Percentiles rank a stretch among this genome's conserved stretches.
These are phyloP conservation scores for Cyclocybe cylindracea DNA, from an alignment of 768 basidiomycete species.

Conservation along the genomic window DNA sequence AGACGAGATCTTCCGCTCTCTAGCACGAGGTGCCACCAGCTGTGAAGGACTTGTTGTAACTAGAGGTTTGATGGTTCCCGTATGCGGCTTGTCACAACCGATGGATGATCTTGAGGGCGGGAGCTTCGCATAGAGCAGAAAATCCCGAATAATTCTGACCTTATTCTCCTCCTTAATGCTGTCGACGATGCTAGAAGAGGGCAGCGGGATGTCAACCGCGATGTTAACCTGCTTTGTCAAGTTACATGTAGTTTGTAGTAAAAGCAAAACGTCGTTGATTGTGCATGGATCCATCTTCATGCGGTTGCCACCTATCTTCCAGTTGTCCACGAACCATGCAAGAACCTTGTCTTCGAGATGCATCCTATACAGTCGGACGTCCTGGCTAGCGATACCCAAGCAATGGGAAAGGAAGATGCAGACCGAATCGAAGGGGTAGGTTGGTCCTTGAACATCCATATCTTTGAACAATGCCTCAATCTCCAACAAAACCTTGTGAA, in stretches of 20 bases:
- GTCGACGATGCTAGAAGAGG: slow-evolving; percentile 67
- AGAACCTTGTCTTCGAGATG: slow-evolving; percentile 86
- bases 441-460: slow-evolving; percentile 88
- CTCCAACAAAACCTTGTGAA: slow-evolving; percentile 64
- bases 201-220: slow-evolving; percentile 55
- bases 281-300: slow-evolving; percentile 51
- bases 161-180: slow-evolving; percentile 58
- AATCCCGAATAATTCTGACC: slow-evolving; percentile 66
- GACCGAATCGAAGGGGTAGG: slow-evolving; percentile 86
- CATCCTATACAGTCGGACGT: slow-evolving; percentile 82
- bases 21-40: slow-evolving; percentile 47
- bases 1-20: slow-evolving; percentile 62
- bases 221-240: slow-evolving; percentile 47
- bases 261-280: slow-evolving; percentile 58
- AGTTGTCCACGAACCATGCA: slow-evolving; percentile 77
- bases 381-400: slow-evolving; percentile 72
- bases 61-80: too few species aligned
- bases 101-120: slow-evolving; percentile 34
- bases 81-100: too few species aligned
- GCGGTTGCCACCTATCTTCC: slow-evolving; percentile 47
- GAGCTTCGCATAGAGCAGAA: slow-evolving; percentile 64
- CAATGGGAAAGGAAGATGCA: slow-evolving; percentile 78
- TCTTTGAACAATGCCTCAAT: slow-evolving; percentile 81
- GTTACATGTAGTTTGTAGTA: slow-evolving; percentile 68
- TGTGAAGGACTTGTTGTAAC: slow-evolving; percentile 18